Base-by-base conservation (phyloP, 306 rosid genomes). In the Bauhinia variegata region DNA sequence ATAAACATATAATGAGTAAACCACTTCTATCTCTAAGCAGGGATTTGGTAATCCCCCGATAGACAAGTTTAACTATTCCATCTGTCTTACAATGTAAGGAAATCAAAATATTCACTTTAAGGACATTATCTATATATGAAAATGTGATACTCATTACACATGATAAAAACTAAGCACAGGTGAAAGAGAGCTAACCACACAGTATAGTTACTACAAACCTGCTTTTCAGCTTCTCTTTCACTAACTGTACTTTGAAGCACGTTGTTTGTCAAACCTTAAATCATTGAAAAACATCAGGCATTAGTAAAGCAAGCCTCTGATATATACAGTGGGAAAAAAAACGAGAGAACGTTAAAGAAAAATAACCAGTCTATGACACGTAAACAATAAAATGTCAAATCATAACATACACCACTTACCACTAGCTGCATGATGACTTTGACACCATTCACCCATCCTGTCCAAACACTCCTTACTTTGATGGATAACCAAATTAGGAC, bases 391-490 rank as follows among this genome's bases (percentile, higher is more conserved):
- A 65, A 44, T 37, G 55, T 51, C 11, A 58, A 54, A 67, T 30
- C 19, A 44, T 51, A 62, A 58, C 54, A 60, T 59, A 51, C 61
- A 73, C 64, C 53, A 58, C 97, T 86, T 83, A 93, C 98, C 98
- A 80, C 98, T 93, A 48, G 84, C 96, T 58, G 65, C 83, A 71
- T 93, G 98, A 84, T 93, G 98, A 69, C 60, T 86, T 73, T 81
- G 91, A 80, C 98, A 93, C 98, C 98, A 93, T 71, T 89, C 98
- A 72, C 97, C 97, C 98, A 93, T 93, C 53, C 36, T 43, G 65
- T 89, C 97, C 71, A 93, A 78, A 79, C 95, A 89, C 71, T 88
- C 98, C 82, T 84, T 72, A 41, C 75, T 75, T 82, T 93, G 98
- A 74, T 83, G 93, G 72, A 93, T 89, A 67, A 93, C 96, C 85